Base-by-base conservation (phyloP, 2,329 filamentous ascomycete species). In the Curvularia verruculosa region DNA sequence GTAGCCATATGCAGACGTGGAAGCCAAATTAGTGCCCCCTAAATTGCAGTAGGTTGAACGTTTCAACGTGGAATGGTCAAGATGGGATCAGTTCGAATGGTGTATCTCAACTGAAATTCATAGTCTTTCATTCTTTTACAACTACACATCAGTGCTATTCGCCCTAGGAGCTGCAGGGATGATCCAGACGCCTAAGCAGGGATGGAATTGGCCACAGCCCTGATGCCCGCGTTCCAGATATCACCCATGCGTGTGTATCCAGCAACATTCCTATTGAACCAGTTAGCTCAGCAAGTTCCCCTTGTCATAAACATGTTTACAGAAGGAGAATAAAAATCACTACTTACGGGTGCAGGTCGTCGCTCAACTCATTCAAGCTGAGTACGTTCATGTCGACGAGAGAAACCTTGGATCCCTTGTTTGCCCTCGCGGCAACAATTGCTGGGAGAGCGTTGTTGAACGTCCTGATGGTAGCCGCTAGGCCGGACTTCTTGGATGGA, bases 211-310 rank as follows among this genome's bases (percentile, higher is more conserved):
- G 41, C 41, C 3, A 44, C 41, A 44, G 41, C 41, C 41, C n/a
- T 52, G 29, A 68, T 54, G 15, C 49, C 56, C 43, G 56, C 54
- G 34, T 58, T 60, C 72, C 72, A 74, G 47, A 69, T 59, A 49
- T 67, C 47, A 6, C 65, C 72, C 71, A 75, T 73, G 47, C 64
- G 64, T 15, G 49, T 31, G 53, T 75, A 74, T 8, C 71, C 72
- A n/a, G 50, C 62, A 49, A 62, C 60, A 44, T 57, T 68, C 10
- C 67, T 69, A 50, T 31, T 9, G 4, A 21, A 18, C 8, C 10
- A 40, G 28, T 56, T n/a, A 56, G 54, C 21, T 34, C 6, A 36
- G 6, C n/a, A 3, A n/a, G 10, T n/a, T n/a, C 13, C 21, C 52
- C 37, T 57, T 49, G 15, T 19, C 18, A 3, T 21, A 51, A n/a